Percentiles rank a stretch among this genome's conserved stretches.
Evolutionary conservation across 306 rosid genomes (phyloP).

Genomic region (Begonia fuchsioides): DNA sequence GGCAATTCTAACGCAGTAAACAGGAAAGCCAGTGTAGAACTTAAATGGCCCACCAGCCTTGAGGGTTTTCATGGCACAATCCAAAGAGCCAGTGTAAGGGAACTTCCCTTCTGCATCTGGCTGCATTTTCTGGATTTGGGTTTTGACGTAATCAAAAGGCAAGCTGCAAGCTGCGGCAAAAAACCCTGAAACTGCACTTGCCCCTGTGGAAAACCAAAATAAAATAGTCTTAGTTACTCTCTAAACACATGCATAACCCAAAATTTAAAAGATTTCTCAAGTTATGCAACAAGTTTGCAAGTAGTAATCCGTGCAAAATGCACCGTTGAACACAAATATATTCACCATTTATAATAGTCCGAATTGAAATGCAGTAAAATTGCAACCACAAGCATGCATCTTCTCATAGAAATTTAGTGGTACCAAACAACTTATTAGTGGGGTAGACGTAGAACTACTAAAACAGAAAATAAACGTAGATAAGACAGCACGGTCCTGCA

Average conservation of each 20-base stretch:
- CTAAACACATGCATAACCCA: neutral
- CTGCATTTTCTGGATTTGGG: constrained; percentile 46
- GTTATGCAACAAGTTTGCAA: no score
- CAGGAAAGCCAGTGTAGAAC: constrained; percentile 44
- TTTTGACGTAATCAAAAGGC: constrained; percentile 59
- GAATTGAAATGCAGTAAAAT: no score
- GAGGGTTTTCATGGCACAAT: constrained; percentile 35
- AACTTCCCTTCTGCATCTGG: constrained; percentile 76
- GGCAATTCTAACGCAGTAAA: no score
- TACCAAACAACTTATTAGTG: constrained; percentile 8
- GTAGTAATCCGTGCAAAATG: no score
- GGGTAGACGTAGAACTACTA: no score
- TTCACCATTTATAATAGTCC: no score
- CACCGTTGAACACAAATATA: no score
- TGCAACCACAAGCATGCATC: no score
- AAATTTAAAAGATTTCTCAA: neutral
- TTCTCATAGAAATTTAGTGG: no score
- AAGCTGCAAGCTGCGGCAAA: constrained; percentile 53
- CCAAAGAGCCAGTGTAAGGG: constrained; percentile 63
- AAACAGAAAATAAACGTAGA: no score
- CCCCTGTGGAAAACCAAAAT: constrained; percentile 20
- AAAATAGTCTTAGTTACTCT: constrained; percentile 1
- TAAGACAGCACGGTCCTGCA: no score
- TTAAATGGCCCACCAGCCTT: constrained; percentile 40
- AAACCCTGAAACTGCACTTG: constrained; percentile 48